Evolutionary conservation across 2,329 filamentous ascomycete genomes (phyloP).

Genomic region (Ophiobolus disseminans): DNA sequence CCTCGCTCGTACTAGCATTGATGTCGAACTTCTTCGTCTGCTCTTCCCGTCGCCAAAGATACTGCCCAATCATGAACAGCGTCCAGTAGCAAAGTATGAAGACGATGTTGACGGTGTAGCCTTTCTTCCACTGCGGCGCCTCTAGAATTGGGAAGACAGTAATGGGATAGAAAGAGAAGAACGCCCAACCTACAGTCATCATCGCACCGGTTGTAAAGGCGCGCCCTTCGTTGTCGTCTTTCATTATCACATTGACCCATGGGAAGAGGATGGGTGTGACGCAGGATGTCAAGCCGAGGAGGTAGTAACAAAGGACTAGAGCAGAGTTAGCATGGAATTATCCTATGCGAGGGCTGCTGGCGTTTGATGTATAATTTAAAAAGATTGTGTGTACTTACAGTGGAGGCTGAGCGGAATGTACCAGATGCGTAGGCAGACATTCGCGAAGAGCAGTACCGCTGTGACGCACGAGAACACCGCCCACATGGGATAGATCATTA

Average conservation of each 20-base stretch:
- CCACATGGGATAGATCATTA: constrained; percentile 58
- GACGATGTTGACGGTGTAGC: constrained; percentile 33
- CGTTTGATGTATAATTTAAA: too few species aligned
- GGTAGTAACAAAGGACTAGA: constrained; percentile 31
- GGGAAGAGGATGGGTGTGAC: constrained; percentile 36
- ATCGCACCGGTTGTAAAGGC: constrained; percentile 45
- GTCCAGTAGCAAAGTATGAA: constrained; percentile 36
- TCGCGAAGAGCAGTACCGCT: constrained; percentile 49
- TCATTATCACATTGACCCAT: constrained; percentile 35
- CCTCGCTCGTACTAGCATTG: constrained; percentile 10
- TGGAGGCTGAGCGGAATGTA: constrained; percentile 52
- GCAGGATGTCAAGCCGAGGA: constrained; percentile 32
- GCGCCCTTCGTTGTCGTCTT: constrained; percentile 52
- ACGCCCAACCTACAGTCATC: constrained; percentile 45
- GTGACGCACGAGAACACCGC: constrained; percentile 52
- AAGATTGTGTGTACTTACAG: constrained; percentile 18
- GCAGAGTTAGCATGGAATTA: constrained; percentile 9
- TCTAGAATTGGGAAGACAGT: constrained; percentile 39
- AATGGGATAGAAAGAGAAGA: constrained; percentile 39
- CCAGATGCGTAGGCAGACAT: constrained; percentile 57
- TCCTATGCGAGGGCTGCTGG: too few species aligned
- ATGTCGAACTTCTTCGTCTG: constrained; percentile 25
- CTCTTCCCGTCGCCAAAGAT: constrained; percentile 41
- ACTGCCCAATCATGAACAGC: constrained; percentile 42
- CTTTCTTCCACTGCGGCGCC: constrained; percentile 38